Evolutionary conservation across 1,284 basidiomycete species (phyloP), one percentile per base, ranked within the genome.

Genomic region (Coniferiporia weirii): DNA sequence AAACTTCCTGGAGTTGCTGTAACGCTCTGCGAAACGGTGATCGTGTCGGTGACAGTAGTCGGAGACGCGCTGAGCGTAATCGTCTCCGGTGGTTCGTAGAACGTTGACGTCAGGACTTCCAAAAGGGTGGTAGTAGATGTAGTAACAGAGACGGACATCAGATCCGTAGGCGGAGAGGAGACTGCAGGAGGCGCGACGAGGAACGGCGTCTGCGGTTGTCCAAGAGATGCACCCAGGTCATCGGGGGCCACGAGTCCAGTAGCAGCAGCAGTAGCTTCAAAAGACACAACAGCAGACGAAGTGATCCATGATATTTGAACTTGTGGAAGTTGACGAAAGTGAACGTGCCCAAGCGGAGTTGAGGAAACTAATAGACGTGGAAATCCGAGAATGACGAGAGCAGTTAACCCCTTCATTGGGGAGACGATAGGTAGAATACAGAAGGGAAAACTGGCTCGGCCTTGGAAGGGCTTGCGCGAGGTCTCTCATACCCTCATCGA

Each of bases 51-150:
- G 3, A 72, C 64, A 5, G 74, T 73, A n/a, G 67, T 64, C 5
- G 71, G 68, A 1, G 69, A 48, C 6, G 69, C 69, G 3, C 72
- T 67, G 34, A 72, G 63, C 5, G 73, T 73, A 20, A 75, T 65
- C 0, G 72, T 74, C 22, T 68, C 61, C 5, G 73, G 71, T 6
- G 73, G 65, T 50, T 70, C 67, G 13, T 68, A 72, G 53, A 72
- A 61, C 27, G 69, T 72, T 19, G 66, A 55, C 27, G 59, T 61
- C 22, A 57, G 17, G 13, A 36, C 34, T 32, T 63, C 56, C 36
- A 51, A 53, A 12, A 56, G 13, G 6, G 44, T 60, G 27, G 47
- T 40, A 9, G 49, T 56, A 10, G 27, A 44, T 15, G 57, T 56
- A 9, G 46, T 36, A 27, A 55, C 57, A n/a, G 54, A 50, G 12